A percentile compares a stretch with the other conserved stretches of the same genome.
Conservation (phyloP, 257 asterid species). For the Ajuga chamaepitys region DNA sequence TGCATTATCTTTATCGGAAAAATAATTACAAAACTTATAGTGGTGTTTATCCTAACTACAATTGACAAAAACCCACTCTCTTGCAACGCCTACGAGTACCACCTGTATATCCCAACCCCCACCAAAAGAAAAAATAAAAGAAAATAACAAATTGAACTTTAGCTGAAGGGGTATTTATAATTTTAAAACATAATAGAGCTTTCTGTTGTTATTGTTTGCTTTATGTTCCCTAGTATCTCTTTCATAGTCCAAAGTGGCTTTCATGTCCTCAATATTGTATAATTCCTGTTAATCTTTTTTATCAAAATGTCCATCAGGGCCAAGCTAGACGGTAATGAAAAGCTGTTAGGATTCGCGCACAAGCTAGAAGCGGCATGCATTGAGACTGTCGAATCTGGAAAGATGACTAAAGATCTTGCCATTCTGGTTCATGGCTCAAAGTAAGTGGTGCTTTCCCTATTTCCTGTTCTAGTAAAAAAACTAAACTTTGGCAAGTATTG, state of each 20-base stretch:
- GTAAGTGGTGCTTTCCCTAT: constrained; percentile 36
- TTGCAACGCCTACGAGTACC: no score
- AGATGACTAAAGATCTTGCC: constrained; percentile 95
- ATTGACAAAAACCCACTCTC: no score
- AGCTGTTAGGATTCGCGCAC: constrained; percentile 59
- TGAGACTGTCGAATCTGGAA: constrained; percentile 82
- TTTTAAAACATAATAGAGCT: no score
- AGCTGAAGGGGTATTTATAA: no score
- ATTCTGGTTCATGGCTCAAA: constrained; percentile 71
- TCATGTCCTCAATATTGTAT: not conserved
- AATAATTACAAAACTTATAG: no score
- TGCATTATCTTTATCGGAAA: no score
- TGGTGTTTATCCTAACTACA: no score
- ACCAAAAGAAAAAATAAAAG: no score
- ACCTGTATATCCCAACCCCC: no score
- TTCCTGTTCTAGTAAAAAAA: not conserved
- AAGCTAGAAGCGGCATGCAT: constrained; percentile 78
- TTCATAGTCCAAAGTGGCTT: not conserved
- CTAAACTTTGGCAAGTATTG: not conserved
- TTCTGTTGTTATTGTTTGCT: no score
- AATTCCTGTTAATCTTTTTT: not conserved
- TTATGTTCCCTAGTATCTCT: not conserved
- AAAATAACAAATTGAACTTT: no score
- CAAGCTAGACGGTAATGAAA: constrained; percentile 63
- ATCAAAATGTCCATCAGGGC: constrained; percentile 43